Evolutionary conservation across 2,329 filamentous ascomycete species (phyloP), one percentile per base, ranked within the genome.

Genomic region (Aspergillus sp.): DNA sequence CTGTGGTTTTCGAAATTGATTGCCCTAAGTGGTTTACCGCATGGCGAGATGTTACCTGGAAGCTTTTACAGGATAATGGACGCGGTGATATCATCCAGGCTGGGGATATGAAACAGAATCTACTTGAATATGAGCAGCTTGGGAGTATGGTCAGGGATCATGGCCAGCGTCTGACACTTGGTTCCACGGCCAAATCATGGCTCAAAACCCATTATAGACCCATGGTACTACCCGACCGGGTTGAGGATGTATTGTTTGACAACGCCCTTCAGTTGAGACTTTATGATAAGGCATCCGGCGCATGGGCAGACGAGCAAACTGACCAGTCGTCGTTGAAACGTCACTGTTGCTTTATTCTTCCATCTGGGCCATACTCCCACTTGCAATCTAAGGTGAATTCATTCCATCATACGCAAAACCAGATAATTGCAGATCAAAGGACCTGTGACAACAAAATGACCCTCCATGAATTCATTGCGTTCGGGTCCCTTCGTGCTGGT

Each of bases 391-490:
- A 31, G 29, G 30, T 12, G 31, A 6, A 30, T 42, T 12, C 42
- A 34, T 11, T 13, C 7, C 11, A 12, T 35, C n/a, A 41, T 45
- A 39, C 46, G 6, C 41, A 75, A 0, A 85, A 85, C 42, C 44
- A 68, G 1, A 69, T 77, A 0, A 66, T 84, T 6, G 68, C 78
- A 0, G 58, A 54, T 2, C 74, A 78, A 44, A 33, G 32, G 6
- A 39, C 39, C 5, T 44, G 33, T 8, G 32, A 43, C 29, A 31
- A 40, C 11, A 27, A 28, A 30, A 60, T 84, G 40, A 67, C 70
- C 0, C 45, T 79, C 0, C 69, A 76, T 0, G 78, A 84, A 43
- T 81, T 72, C 54, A 72, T 76, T 40, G 66, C 71, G 0, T 70
- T 81, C 12, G 63, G 68, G 0, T 56, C 69, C 0, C 46, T 82